Conservation (phyloP, 1,284 basidiomycete genomes). For the Cryptococcus wingfieldii region DNA sequence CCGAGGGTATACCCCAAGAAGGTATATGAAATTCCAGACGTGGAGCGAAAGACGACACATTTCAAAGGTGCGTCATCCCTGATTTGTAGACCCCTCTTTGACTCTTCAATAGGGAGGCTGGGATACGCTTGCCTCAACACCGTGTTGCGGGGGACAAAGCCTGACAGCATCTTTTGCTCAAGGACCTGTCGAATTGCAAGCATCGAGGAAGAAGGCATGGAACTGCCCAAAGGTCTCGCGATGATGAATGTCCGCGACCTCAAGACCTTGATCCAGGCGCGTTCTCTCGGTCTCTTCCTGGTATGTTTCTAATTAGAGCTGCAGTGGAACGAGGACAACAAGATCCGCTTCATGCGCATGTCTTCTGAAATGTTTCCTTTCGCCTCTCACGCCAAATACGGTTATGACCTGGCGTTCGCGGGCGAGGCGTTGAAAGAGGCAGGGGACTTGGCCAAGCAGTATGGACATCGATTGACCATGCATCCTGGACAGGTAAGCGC, state of each 20-base stretch:
- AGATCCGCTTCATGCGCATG: conserved; percentile 73
- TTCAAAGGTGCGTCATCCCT: conserved; percentile 55
- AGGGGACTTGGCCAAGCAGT: conserved; percentile 68
- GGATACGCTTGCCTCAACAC: conserved; percentile 45
- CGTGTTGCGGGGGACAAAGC: conserved; percentile 15
- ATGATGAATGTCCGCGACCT: conserved; percentile 70
- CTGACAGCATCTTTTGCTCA: conserved; percentile 49
- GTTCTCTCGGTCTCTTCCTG: not conserved
- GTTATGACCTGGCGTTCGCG: conserved; percentile 62
- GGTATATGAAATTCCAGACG: conserved; percentile 64
- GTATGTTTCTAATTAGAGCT: not conserved
- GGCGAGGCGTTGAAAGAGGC: conserved; percentile 47
- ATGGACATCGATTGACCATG: conserved; percentile 75
- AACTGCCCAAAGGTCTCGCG: conserved; percentile 73
- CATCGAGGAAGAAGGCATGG: conserved; percentile 73
- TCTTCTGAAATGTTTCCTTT: conserved; percentile 91
- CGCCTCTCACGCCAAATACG: conserved; percentile 74
- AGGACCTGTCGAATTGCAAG: conserved; percentile 68
- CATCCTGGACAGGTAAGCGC: conserved; percentile 69
- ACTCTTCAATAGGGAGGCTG: conserved; percentile 34
- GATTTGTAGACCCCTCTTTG: not conserved
- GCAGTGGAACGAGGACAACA: conserved; percentile 76
- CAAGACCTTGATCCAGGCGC: conserved; percentile 58
- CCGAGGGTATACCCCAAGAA: conserved; percentile 35
- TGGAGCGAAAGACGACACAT: conserved; percentile 53